Base-by-base conservation (phyloP, 345 rosid species). In the Triadica sebifera region DNA sequence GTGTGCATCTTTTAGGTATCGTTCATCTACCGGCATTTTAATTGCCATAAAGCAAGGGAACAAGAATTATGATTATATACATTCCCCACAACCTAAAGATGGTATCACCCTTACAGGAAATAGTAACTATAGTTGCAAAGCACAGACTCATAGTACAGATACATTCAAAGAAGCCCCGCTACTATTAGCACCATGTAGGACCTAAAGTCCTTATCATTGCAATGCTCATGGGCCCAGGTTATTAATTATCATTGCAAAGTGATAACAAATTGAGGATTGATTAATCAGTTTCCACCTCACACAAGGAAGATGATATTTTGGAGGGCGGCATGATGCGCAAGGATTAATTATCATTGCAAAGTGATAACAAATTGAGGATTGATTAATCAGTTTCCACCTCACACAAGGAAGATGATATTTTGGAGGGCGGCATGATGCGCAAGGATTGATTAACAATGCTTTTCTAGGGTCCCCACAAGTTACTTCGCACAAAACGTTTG, bases 401-500 rank as follows among this genome's bases (percentile, higher is more conserved):
- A 68, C 43, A 72, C 29, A 6, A 76, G 77, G 19, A 77, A 71
- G 69, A 58, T 61, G 53, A 72, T 61, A n/a, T n/a, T n/a, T n/a
- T 37, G 49, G 34, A 41, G 37, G 75, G 20, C 59, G 51, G 63
- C 60, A 69, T 17, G 5, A 37, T 8, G 5, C 50, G 41, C 64
- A 25, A 39, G 41, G 29, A 56, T 46, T 15, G 13, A 67, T 20
- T 19, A 67, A 8, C 12, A 2, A 19, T 56, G 62, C 39, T n/a
- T 45, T 55, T 11, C 22, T 7, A 56, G 76, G 66, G 16, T 71
- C 69, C 78, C 65, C 63, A 24, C 19, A 1, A 58, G 11, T 12
- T 20, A 19, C 45, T 50, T 55, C 61, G 67, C 29, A 39, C 47
- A 38, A 51, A 52, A 70, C 63, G 41, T 70, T 2, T 50, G 37